Conservation (phyloP, 352 stramenopile genomes). For the Globisporangium yorkense region DNA sequence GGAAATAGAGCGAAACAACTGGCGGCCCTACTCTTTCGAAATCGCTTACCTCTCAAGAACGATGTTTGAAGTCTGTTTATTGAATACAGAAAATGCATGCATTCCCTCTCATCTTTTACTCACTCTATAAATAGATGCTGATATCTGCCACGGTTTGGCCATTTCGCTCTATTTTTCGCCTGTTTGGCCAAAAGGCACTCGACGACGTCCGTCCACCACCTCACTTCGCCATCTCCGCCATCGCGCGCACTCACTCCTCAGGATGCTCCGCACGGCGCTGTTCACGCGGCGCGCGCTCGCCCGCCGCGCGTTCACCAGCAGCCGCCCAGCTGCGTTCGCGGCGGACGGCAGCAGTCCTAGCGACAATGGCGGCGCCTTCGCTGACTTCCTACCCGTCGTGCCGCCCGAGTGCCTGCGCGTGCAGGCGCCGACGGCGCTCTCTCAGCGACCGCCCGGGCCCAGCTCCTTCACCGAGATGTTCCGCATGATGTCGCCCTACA, state of each 20-base stretch:
- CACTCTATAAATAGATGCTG: no score
- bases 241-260: not conserved
- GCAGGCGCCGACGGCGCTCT: constrained; percentile 23
- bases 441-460: constrained; percentile 19
- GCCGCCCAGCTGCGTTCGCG: not conserved
- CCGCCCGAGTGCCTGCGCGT: constrained; percentile 73
- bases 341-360: not conserved
- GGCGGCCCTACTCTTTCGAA: no score
- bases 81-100: no score
- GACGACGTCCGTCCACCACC: not conserved
- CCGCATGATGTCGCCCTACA: constrained; percentile 95
- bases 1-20: no score
- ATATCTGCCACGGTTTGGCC: no score
- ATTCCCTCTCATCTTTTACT: no score
- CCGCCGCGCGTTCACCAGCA: constrained; percentile 3
- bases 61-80: no score
- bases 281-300: not conserved
- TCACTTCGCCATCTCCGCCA: not conserved
- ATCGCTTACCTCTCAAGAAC: no score
- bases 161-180: no score
- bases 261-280: not conserved
- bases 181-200: not conserved
- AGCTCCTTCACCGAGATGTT: constrained; percentile 91
- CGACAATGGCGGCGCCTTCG: constrained; percentile 13
- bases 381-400: constrained; percentile 69